A percentile compares a stretch with the other conserved stretches of the same genome.
Evolutionary conservation across 768 basidiomycete genomes (phyloP).

Genomic region (Podaxis sp.): DNA sequence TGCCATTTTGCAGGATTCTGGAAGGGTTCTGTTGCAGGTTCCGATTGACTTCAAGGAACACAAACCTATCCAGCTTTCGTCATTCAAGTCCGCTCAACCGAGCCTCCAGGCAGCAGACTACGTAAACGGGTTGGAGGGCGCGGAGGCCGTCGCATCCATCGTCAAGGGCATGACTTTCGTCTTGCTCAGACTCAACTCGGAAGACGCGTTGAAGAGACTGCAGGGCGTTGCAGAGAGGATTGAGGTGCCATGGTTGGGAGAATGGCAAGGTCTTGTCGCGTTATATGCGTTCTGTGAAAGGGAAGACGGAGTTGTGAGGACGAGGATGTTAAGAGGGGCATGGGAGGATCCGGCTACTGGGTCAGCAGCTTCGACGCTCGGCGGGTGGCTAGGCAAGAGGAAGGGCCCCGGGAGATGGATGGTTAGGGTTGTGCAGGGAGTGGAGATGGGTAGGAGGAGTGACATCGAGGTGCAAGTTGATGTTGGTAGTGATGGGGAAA

Average conservation of each 20-base stretch:
- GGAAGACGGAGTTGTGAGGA: slow-evolving; percentile 33
- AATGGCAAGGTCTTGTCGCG: slow-evolving; percentile 38
- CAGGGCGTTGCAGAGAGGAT: slow-evolving; percentile 27
- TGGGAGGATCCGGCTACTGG: slow-evolving; percentile 49
- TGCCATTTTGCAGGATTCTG: slow-evolving; percentile 25
- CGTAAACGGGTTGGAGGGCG: slow-evolving; percentile 31
- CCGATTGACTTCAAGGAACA: slow-evolving; percentile 45
- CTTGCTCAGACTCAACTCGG: slow-evolving; percentile 35
- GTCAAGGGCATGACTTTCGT: slow-evolving; percentile 50
- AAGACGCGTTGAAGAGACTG: slow-evolving; percentile 35
- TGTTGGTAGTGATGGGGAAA: slow-evolving; percentile 27
- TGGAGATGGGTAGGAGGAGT: slow-evolving; percentile 46
- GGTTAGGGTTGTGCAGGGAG: slow-evolving; percentile 41
- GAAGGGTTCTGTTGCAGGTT: slow-evolving; percentile 35
- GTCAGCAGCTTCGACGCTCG: slow-evolving; percentile 43
- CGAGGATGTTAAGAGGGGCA: slow-evolving; percentile 41
- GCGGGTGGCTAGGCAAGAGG: slow-evolving; percentile 36
- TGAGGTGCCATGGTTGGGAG: slow-evolving; percentile 30
- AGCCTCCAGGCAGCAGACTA: slow-evolving; percentile 33
- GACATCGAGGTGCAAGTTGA: slow-evolving; percentile 40
- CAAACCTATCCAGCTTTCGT: slow-evolving; percentile 23
- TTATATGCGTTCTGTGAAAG: slow-evolving; percentile 37
- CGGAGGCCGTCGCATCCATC: slow-evolving; percentile 39
- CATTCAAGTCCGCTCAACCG: slow-evolving; percentile 30
- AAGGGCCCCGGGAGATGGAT: slow-evolving; percentile 36